Evolutionary conservation across 179 eudicot genomes (phyloP), one percentile per base, ranked within the genome.

Genomic region (Corrigiola litoralis): DNA sequence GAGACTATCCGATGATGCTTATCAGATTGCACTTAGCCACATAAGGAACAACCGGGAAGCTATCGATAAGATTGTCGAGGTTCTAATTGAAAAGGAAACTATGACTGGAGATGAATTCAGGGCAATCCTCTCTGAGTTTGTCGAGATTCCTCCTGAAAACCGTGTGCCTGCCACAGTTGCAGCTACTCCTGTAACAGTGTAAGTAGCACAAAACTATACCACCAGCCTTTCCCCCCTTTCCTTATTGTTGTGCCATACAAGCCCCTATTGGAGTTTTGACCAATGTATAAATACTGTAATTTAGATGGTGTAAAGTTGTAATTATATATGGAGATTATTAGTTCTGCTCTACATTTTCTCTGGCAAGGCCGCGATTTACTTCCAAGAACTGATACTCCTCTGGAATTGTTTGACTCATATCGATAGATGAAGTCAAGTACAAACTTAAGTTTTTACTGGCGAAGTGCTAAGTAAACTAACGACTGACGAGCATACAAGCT

Each of bases 61-160:
- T 12, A 87, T 94, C 1, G 99, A 94, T 75, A 94, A 88, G 81
- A 88, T 94, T n/a, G 99, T 94, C n/a, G 99, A 94, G 53, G 89
- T 94, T 62, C 95, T 94, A 7, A 63, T 94, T 4, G 99, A 94
- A 79, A 94, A 83, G 75, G 99, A 94, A 73, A 90, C 99, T 34
- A 84, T 94, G 78, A 77, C 78, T 0, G 99, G 99, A 3, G 99
- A 94, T 18, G 99, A 94, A 74, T 94, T 94, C 87, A 75, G 97
- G 27, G 94, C 97, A 13, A 85, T 94, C 55, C 83, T 94, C 1
- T 85, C 97, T 0, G 97, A 94, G 63, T 94, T 82, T 56, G 77
- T 54, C 27, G 99, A 90, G 71, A 94, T 94, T 72, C 99, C 99
- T 2, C 79, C 37, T 10, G 99, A 90, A 61, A 94, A 94, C 49